phyloP scores from a whole-genome alignment of 2,329 filamentous ascomycete genomes.

The Aureobasidium pullulans region DNA sequence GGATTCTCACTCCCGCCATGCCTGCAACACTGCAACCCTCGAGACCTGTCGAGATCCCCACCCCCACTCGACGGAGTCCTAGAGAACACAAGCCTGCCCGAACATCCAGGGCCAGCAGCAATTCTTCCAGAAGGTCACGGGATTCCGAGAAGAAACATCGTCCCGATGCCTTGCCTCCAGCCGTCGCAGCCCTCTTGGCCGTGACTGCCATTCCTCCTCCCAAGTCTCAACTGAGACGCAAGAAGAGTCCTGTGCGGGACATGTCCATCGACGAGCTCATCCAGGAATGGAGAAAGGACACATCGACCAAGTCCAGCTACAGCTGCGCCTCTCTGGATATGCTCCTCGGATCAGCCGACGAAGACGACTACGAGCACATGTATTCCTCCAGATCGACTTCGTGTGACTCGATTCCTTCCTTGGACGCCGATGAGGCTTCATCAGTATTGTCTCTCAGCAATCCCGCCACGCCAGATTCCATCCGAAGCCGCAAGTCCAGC shows the following conservation, averaged over 20 bases:
- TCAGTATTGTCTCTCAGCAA: conserved; percentile 36
- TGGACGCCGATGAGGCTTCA: conserved; percentile 41
- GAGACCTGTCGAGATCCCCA: conserved; percentile 36
- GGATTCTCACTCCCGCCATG: conserved; percentile 2
- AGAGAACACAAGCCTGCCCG: conserved; percentile 25
- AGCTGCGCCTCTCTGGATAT: conserved; percentile 41
- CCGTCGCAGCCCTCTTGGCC: conserved; percentile 51
- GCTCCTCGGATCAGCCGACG: conserved; percentile 49
- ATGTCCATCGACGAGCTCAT: conserved; percentile 52
- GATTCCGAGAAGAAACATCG: conserved; percentile 26
- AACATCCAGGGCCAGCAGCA: conserved; percentile 26
- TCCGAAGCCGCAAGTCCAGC: conserved; percentile 27
- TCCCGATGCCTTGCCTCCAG: conserved; percentile 43
- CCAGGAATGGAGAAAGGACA: conserved; percentile 47
- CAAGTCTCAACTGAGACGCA: conserved; percentile 32
- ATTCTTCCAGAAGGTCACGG: conserved; percentile 20
- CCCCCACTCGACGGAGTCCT: conserved; percentile 24
- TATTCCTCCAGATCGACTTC: conserved; percentile 47
- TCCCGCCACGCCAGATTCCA: conserved; percentile 34
- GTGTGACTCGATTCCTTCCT: conserved; percentile 50
- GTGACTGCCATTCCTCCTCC: conserved; percentile 53
- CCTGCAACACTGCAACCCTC: conserved; percentile 22
- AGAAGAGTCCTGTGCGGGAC: conserved; percentile 31
- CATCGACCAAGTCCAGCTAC: conserved; percentile 22
- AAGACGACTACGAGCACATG: conserved; percentile 36